Evolutionary conservation across 441 rosid species (phyloP).

Genomic region (Eruca vesicaria): DNA sequence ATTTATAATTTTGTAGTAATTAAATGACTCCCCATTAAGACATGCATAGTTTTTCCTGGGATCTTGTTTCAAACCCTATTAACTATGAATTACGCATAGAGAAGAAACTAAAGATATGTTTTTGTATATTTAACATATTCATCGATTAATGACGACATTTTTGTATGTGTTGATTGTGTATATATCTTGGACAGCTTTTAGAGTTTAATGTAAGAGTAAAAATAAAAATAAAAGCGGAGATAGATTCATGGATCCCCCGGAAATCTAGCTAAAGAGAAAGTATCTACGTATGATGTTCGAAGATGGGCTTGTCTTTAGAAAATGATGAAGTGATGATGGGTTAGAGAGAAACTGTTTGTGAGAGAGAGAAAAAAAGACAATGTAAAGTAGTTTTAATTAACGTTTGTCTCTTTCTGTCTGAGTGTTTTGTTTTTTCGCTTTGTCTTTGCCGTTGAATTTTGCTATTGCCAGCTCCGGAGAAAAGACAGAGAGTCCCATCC

Average conservation of each 20-base stretch:
- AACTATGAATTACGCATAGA: neutral
- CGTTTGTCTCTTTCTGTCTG: slow-evolving; percentile 48
- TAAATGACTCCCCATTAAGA: neutral
- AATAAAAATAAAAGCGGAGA: slow-evolving; percentile 8
- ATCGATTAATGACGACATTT: neutral
- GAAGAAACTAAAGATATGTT: too few species aligned
- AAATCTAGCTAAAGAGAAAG: slow-evolving; percentile 39
- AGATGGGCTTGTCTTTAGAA: slow-evolving; percentile 30
- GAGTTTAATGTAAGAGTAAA: neutral
- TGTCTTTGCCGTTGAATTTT: slow-evolving; percentile 40
- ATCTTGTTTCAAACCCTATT: slow-evolving; percentile 7
- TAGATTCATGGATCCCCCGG: slow-evolving; percentile 40
- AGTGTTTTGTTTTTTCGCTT: slow-evolving; percentile 20
- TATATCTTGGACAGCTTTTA: slow-evolving; percentile 5
- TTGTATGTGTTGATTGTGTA: neutral
- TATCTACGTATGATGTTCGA: slow-evolving; percentile 39
- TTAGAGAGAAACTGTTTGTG: slow-evolving; percentile 29
- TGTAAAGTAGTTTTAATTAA: slow-evolving; percentile 41
- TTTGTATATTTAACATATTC: neutral
- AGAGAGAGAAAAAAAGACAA: slow-evolving; percentile 29
- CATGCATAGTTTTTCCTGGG: neutral
- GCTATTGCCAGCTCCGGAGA: slow-evolving; percentile 87
- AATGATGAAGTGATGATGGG: slow-evolving; percentile 61
- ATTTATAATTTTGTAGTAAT: too few species aligned
- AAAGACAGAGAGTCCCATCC: slow-evolving; percentile 99